A percentile compares a stretch with the other conserved stretches of the same genome.
These are phyloP conservation scores for Cordyceps tenuipes DNA, from an alignment of 2,329 filamentous ascomycete genomes.

Conservation along the genomic window DNA sequence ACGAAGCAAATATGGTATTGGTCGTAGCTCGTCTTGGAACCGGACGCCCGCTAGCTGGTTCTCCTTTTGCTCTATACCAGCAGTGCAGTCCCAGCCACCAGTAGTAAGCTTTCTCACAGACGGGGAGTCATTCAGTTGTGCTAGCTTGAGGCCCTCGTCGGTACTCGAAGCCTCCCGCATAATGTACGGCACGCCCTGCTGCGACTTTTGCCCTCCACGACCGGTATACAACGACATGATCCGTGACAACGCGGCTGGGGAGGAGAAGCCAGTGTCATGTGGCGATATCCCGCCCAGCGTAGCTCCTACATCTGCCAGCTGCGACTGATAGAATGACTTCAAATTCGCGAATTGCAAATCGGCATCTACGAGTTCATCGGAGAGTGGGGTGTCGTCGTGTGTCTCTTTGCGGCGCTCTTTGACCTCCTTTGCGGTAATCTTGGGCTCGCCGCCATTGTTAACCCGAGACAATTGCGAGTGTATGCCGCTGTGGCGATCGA, in stretches of 20 bases:
- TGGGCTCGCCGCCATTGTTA: conserved; percentile 49
- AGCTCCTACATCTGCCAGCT: conserved; percentile 56
- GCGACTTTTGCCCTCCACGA: conserved; percentile 53
- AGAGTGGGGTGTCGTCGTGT: conserved; percentile 28
- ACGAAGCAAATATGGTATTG: conserved; percentile 72
- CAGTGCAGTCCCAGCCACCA: conserved; percentile 56
- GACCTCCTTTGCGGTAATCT: conserved; percentile 42
- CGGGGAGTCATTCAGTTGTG: conserved; percentile 52
- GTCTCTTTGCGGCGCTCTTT: conserved; percentile 44
- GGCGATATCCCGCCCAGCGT: conserved; percentile 39
- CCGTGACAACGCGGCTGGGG: conserved; percentile 72
- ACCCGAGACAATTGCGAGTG: conserved; percentile 69
- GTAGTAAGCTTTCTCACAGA: conserved; percentile 52
- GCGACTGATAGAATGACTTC: conserved; percentile 71
- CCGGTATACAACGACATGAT: conserved; percentile 88
- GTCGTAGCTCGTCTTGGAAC: conserved; percentile 68
- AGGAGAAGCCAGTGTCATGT: conserved; percentile 49
- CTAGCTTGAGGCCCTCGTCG: conserved; percentile 62
- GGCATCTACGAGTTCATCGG: conserved; percentile 44
- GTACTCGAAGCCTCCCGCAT: conserved; percentile 72
- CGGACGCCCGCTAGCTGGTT: conserved; percentile 46
- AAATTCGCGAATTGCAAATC: conserved; percentile 69
- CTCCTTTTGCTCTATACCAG: conserved; percentile 39
- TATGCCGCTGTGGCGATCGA: conserved; percentile 83
- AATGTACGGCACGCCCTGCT: conserved; percentile 56